These are phyloP conservation scores for Scheffersomyces stambukii DNA, from an alignment of 1,139 yeast species.

Conservation along the genomic window DNA sequence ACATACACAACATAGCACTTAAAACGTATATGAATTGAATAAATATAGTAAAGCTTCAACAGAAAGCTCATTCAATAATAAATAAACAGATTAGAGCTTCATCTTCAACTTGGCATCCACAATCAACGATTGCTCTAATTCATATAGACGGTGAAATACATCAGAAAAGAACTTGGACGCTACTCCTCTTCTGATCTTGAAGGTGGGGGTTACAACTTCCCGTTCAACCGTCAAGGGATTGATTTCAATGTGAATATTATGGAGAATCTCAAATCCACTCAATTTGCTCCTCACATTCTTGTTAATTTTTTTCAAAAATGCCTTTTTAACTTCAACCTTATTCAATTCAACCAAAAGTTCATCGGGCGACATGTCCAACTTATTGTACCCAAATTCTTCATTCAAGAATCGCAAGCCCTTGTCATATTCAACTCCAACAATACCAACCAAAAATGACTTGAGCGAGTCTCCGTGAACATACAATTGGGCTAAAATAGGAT, in stretches of 20 bases:
- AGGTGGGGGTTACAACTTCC: conserved; percentile 38
- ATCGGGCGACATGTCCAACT: conserved; percentile 13
- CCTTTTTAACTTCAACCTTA: conserved; percentile 19
- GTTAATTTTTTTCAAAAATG: conserved; percentile 22
- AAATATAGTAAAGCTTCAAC: no score
- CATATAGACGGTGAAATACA: conserved; percentile 19
- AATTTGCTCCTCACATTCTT: conserved; percentile 18
- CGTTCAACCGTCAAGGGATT: conserved; percentile 35
- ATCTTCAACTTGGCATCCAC: conserved; percentile 7
- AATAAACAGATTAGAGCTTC: conserved; percentile 4
- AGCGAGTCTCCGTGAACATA: conserved; percentile 54
- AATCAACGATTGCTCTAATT: conserved; percentile 16
- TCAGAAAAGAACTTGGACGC: conserved; percentile 27
- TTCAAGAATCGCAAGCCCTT: conserved; percentile 17
- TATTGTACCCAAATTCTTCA: conserved; percentile 14
- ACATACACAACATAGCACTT: neutral
- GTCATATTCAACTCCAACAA: conserved; percentile 46
- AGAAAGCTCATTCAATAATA: no score
- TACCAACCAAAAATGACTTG: conserved; percentile 53
- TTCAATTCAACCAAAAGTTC: conserved; percentile 24
- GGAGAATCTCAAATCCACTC: conserved; percentile 28
- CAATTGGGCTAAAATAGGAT: conserved; percentile 25
- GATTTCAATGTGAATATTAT: conserved; percentile 29
- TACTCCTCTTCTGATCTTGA: conserved; percentile 29
- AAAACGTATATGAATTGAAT: no score